A percentile compares a stretch with the other conserved stretches of the same genome.
phyloP scores from a whole-genome alignment of 129 eudicot genomes.

The Chrysanthemum seticuspe region DNA sequence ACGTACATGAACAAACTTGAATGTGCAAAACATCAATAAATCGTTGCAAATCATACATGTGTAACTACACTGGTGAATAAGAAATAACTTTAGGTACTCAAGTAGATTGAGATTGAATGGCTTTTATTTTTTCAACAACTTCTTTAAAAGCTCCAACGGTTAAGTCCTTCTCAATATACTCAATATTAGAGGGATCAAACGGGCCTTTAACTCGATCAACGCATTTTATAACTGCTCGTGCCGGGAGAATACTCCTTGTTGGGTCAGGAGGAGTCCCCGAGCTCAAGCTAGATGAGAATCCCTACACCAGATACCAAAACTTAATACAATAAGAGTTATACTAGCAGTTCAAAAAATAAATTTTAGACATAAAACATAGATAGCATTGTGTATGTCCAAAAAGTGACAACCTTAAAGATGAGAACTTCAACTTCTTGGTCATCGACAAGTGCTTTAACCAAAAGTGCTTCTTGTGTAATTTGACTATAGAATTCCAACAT shows the following conservation, averaged over 20 bases:
- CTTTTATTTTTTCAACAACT: conserved; percentile 33
- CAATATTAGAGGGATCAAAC: conserved; percentile 73
- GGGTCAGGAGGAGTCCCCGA: conserved; percentile 67
- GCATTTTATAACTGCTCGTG: conserved; percentile 62
- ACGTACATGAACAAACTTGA: not conserved
- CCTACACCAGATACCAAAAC: conserved; percentile 37
- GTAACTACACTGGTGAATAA: not conserved
- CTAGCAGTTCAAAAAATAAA: not conserved
- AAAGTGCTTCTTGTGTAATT: conserved; percentile 56
- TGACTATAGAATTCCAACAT: conserved; percentile 69
- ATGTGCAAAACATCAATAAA: not conserved
- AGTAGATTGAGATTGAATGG: conserved; percentile 13
- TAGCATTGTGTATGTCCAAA: not conserved
- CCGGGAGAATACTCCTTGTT: conserved; percentile 72
- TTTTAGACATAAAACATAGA: not conserved
- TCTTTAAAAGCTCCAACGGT: conserved; percentile 47
- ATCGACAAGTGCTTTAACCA: conserved; percentile 65
- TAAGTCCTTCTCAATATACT: conserved; percentile 63
- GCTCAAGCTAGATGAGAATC: conserved; percentile 89
- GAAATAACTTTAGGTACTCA: not conserved
- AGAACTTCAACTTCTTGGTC: conserved; percentile 58
- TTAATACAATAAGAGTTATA: not conserved
- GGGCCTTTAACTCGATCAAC: conserved; percentile 82
- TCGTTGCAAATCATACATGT: not conserved
- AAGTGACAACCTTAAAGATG: conserved; percentile 53